A percentile compares a stretch with the other conserved stretches of the same genome.
Conservation (phyloP, 495 filamentous ascomycete genomes). For the Aspergillus indologenus region DNA sequence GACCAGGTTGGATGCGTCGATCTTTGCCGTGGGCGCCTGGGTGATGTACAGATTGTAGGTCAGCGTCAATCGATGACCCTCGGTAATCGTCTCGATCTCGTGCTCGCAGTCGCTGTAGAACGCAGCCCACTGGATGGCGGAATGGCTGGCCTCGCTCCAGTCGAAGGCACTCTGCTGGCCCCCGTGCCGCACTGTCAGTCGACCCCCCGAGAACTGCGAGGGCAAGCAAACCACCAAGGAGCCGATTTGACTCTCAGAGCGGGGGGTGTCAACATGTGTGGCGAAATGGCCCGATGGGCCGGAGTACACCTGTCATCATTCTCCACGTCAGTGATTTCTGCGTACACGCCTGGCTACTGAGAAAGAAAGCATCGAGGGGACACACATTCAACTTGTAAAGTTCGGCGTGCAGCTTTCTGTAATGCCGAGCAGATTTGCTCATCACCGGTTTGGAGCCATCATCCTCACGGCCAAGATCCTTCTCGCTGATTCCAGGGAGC, state of each 20-base stretch:
- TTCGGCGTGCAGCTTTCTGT: conserved; percentile 37
- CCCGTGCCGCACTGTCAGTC: conserved; percentile 22
- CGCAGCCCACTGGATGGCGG: conserved; percentile 52
- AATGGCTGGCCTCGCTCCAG: conserved; percentile 31
- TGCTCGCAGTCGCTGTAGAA: conserved; percentile 63
- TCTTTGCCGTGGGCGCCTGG: conserved; percentile 6
- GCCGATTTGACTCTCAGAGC: conserved; percentile 46
- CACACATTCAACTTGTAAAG: conserved; percentile 57
- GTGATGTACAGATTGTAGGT: conserved; percentile 56
- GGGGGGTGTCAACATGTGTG: conserved; percentile 55
- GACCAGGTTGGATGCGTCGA: neutral
- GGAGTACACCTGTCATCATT: conserved; percentile 39
- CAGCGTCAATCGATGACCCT: conserved; percentile 53
- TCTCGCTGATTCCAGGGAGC: conserved; percentile 34
- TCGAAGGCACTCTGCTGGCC: conserved; percentile 35
- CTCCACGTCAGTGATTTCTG: no score
- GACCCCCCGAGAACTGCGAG: conserved; percentile 38
- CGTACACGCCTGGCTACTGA: neutral
- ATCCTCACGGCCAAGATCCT: no score
- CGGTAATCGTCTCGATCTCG: conserved; percentile 52
- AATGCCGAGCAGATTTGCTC: no score
- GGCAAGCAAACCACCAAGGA: conserved; percentile 56
- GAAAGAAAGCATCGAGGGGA: conserved; percentile 7
- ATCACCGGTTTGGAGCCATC: no score
- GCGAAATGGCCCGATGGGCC: conserved; percentile 51